Conservation (phyloP, 176 grass and related monocot genomes). For the Bothriochloa decipiens region DNA sequence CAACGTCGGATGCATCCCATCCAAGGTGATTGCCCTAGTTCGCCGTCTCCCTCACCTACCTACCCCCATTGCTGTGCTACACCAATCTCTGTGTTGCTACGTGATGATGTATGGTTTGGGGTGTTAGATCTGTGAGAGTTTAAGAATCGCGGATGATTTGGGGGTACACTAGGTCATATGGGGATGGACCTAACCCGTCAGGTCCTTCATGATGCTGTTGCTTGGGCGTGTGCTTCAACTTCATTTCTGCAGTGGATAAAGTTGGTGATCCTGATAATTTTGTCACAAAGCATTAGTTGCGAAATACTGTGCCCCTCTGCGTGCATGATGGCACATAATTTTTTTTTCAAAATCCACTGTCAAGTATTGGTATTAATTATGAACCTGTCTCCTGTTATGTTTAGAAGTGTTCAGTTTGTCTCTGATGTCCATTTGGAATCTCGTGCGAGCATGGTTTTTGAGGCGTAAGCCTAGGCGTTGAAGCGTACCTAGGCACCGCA, state of each 20-base stretch:
- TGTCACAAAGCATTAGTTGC: not conserved
- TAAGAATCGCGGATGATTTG: not conserved
- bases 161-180: not conserved
- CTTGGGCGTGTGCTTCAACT: not conserved
- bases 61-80: not conserved
- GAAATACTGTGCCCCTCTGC: not conserved
- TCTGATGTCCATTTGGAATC: not conserved
- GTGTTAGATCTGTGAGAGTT: not conserved
- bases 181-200: not conserved
- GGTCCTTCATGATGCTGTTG: not conserved
- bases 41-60: too few species aligned
- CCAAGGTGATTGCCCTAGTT: slow-evolving; percentile 59
- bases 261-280: not conserved
- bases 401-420: not conserved
- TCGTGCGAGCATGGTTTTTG: not conserved
- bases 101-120: not conserved
- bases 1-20: slow-evolving; percentile 97
- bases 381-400: not conserved
- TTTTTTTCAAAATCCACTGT: not conserved
- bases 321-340: not conserved
- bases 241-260: not conserved
- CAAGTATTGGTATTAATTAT: not conserved
- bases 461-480: not conserved
- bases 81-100: not conserved
- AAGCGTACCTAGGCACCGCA: too few species aligned